Base-by-base conservation (phyloP, 1,284 basidiomycete species). In the Mycosarcoma mackinlayi region DNA sequence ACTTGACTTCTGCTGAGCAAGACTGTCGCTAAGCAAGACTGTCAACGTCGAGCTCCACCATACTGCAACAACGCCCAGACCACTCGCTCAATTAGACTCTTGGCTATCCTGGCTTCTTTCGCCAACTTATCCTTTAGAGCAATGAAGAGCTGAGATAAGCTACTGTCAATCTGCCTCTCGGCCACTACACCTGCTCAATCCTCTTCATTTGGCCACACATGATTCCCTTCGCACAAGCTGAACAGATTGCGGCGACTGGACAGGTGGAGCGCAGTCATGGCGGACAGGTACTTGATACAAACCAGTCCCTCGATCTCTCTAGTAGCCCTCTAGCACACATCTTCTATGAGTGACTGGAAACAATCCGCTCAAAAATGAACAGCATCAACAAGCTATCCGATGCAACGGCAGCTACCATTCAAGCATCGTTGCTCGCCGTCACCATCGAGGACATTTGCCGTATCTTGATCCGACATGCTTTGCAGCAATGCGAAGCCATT, bases 381-480 rank as follows among this genome's bases (percentile, higher is more conserved):
- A 33, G 34, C 18, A 61, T 61, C 46, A 25, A 44, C n/a, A 35
- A 40, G 19, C 58, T 61, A 18, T 45, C 51, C 1, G 35, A 49
- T 21, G 27, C n/a, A 33, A 54, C 51, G 3, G 48, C 60, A 13
- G 48, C 60, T 19, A 49, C 52, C 9, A 46, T 59, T 3, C 62
- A 55, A 37, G 50, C 62, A 18, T 59, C 62, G 3, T 33, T 50
- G 27, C 46, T 54, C 30, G 51, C 51, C 6, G 62, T 65, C 23
- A 54, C 50, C 1, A n/a, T 55, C 39, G 30, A 59, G 14, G 62
- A 58, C 34, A 35, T 65, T 23, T 65, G 50, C 34, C 38, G 50
- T 37, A 40, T 53, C 14, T 47, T 65, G 14, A 47, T 54, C 27
- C 51, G 55, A 11, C 40, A 54, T 45, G 51, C 46, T 13, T 18